Evolutionary conservation across 2,329 filamentous ascomycete species (phyloP).

Genomic region (Pseudocercospora fijiensis): DNA sequence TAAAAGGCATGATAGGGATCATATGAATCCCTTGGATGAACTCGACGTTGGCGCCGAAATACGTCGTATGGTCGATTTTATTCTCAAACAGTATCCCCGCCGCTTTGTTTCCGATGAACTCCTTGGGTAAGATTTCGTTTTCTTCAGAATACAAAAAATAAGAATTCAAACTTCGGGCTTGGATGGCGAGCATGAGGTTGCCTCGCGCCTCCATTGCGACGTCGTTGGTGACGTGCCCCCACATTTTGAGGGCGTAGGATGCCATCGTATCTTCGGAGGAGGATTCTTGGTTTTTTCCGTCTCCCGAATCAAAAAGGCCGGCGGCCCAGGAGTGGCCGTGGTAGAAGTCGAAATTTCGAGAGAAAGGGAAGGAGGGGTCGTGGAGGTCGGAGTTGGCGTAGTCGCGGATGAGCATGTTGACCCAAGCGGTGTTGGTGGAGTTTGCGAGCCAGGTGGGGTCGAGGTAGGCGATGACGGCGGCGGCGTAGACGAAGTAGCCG

Average conservation of each 20-base stretch:
- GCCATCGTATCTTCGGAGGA: slow-evolving; percentile 89
- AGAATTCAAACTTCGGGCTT: slow-evolving; percentile 67
- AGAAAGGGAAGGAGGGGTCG: slow-evolving; percentile 78
- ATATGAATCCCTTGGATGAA: slow-evolving; percentile 70
- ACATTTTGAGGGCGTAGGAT: slow-evolving; percentile 87
- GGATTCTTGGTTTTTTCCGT: slow-evolving; percentile 84
- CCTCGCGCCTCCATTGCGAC: slow-evolving; percentile 73
- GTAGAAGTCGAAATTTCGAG: slow-evolving; percentile 87
- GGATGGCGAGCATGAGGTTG: slow-evolving; percentile 79
- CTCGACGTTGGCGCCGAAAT: slow-evolving; percentile 62
- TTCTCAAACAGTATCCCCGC: slow-evolving; percentile 76
- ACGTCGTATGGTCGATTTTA: slow-evolving; percentile 90
- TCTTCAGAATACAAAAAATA: slow-evolving; percentile 78
- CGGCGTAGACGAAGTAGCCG: slow-evolving; percentile 85
- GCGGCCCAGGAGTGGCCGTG: slow-evolving; percentile 94
- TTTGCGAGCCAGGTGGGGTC: slow-evolving; percentile 68
- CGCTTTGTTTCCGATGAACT: slow-evolving; percentile 79
- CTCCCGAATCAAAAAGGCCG: slow-evolving; percentile 66
- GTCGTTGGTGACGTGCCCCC: slow-evolving; percentile 78
- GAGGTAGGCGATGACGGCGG: slow-evolving; percentile 76
- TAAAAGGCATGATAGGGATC: slow-evolving; percentile 70
- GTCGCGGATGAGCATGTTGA: slow-evolving; percentile 83
- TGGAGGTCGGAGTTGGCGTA: slow-evolving; percentile 69
- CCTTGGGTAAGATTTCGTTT: slow-evolving; percentile 69
- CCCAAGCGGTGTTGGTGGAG: slow-evolving; percentile 69